Evolutionary conservation across 2,329 filamentous ascomycete species (phyloP), one percentile per base, ranked within the genome.

Genomic region (Chaetothyriales sp.): DNA sequence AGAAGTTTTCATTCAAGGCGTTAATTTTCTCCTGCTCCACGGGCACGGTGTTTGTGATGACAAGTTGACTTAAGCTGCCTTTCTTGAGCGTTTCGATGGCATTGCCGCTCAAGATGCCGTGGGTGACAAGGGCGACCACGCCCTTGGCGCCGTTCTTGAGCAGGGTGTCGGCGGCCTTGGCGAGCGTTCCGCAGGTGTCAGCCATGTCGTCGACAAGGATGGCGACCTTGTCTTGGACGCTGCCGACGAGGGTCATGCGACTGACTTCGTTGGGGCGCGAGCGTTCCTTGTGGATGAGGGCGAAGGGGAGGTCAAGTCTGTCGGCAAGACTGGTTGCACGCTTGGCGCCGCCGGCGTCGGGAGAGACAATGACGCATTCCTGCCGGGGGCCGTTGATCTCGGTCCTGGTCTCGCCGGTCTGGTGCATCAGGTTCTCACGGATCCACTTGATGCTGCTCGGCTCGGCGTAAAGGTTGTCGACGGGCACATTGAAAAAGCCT

Each of bases 161-260:
- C 49, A 97, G 80, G 0, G 89, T 90, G 52, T 87, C 83, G 15
- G 90, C 92, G 2, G 89, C 92, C 73, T 97, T 97, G 67, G 77
- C 80, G 10, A 86, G 74, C 1, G 88, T 95, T 60, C 89, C 89
- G 67, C 89, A 95, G 3, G 90, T 95, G 66, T 97, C 90, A 29
- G 89, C 89, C 88, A 97, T 95, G 67, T 97, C 90, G 67, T 97
- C 90, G 47, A 98, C 90, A 47, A 98, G 82, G 64, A 98, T 95
- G 54, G 90, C 90, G 28, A 90, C 83, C 73, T 92, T 92, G 71
- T 86, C 86, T 60, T 82, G 78, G 46, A 97, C 92, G 59, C 94
- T 89, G 60, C 92, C 92, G 48, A 97, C 90, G n/a, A 98, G 83
- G 0, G 89, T 86, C 88, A 95, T 94, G 62, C 87, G 83, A 8